Base-by-base conservation (phyloP, 768 basidiomycete genomes). In the Pseudohyphozyma bogoriensis region DNA sequence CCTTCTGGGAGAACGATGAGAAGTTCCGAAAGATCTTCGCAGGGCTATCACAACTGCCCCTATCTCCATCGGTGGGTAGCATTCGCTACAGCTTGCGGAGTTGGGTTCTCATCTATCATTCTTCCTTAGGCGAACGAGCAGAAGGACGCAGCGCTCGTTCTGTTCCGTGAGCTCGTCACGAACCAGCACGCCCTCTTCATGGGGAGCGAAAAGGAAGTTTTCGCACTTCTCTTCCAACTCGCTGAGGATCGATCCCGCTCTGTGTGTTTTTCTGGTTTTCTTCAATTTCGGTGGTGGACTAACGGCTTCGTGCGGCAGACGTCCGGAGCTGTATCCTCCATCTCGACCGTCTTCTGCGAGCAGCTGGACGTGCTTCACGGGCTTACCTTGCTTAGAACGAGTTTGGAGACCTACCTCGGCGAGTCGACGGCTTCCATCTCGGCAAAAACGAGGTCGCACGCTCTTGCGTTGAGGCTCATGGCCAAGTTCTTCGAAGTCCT, bases 321-420 rank as follows among this genome's bases (percentile, higher is more conserved):
- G 24, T 26, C 2, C 58, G 52, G 39, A 50, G 35, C 32, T 24
- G 3, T 20, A 1, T 22, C 13, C 13, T 4, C 13, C 10, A 64
- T 71, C 59, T 47, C 64, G 12, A 58, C 45, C 4, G 31, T 55
- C 13, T 59, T 69, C 39, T 32, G 61, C 22, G n/a, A 40, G 13
- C 64, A 52, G 11, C 55, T 64, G 51, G 70, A 71, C n/a, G 68
- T 68, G 8, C 33, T 71, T 4, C 69, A 68, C 56, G 66, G 62
- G 13, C 59, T 69, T 46, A 60, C 64, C 9, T 42, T 55, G 18
- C 58, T 71, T 20, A 51, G 52, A 13, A 36, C 57, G n/a, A 45
- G 56, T 35, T 52, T 68, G 28, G 5, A 51, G 4, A 20, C 55
- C 24, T 53, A 58, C 52, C 61, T 67, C 46, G 20, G 49, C 12